These are phyloP conservation scores for Chrysoporthe deuterocubensis DNA, from an alignment of 2,329 filamentous ascomycete genomes.

Conservation along the genomic window DNA sequence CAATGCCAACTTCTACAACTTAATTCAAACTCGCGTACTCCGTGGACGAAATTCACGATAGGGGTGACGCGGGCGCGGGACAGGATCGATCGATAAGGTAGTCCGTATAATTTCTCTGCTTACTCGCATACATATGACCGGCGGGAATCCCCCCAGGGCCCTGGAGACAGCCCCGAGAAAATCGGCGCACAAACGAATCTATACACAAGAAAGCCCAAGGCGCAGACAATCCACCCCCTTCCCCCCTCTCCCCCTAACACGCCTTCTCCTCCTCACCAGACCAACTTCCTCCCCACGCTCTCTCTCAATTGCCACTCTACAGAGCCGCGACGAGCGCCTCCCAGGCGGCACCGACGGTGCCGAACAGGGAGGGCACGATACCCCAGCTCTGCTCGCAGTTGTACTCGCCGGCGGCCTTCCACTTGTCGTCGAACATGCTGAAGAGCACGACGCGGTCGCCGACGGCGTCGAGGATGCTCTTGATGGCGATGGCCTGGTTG, in stretches of 20 bases:
- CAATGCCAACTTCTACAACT: not conserved
- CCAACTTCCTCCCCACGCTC: too few species aligned
- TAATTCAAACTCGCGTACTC: not conserved
- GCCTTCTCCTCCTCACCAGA: not conserved
- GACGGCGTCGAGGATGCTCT: conserved; percentile 66
- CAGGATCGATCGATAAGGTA: not conserved
- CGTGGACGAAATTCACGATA: not conserved
- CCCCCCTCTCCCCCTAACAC: not conserved
- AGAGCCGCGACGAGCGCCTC: conserved; percentile 5
- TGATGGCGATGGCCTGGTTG: conserved; percentile 75
- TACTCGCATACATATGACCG: conserved; percentile 4
- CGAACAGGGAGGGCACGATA: conserved; percentile 55
- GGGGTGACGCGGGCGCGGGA: not conserved
- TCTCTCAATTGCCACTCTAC: not conserved
- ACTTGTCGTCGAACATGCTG: conserved; percentile 77
- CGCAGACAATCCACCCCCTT: not conserved
- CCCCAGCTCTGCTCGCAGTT: conserved; percentile 84
- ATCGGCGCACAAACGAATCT: not conserved
- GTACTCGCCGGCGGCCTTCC: conserved; percentile 75
- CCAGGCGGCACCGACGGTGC: conserved; percentile 21
- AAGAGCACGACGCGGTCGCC: conserved; percentile 80
- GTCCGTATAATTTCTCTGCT: conserved; percentile 1
- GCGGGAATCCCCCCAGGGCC: not conserved
- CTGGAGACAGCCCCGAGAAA: not conserved
- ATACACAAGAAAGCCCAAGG: not conserved